Base-by-base conservation (phyloP, 2,329 filamentous ascomycete species). In the Chaetomium strumarium region DNA sequence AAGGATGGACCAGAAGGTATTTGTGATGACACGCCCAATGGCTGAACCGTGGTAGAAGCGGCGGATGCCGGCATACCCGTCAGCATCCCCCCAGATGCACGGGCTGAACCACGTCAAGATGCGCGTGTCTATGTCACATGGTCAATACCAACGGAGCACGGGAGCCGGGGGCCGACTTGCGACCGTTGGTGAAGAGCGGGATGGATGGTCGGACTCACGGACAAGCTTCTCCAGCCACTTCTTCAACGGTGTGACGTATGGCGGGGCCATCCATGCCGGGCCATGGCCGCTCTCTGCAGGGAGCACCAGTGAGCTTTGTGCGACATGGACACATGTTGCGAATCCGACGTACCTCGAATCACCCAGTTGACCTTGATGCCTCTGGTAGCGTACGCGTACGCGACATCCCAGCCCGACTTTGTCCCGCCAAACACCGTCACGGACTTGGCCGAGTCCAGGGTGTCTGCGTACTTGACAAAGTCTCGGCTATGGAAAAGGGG, bases 71-170 rank as follows among this genome's bases (percentile, higher is more conserved):
- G 74, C 70, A 58, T 77, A 85, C 1, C 83, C 84, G 61, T 83
- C 83, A 2, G 75, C 77, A 1, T 75, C 72, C 5, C 83, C 84
- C 83, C 85, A 91, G 13, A 86, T 76, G 63, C 86, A 90, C 0
- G 88, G 87, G 47, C 80, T 84, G 67, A 91, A 82, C 82, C 84
- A 90, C 2, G 81, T 86, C 49, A 90, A 68, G 57, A 86, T 75
- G 0, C 87, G 81, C 0, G 80, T 85, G 31, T 75, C 72, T 73
- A 48, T n/a, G 14, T 40, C 31, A 56, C 36, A 56, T 4, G 20
- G 46, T 58, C 24, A 19, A 30, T 52, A 30, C 46, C 11, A 17
- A n/a, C 4, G 1, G 10, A 13, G 7, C 5, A 5, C 10, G 33
- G 11, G 29, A 3, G 7, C 4, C 24, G 4, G 24, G 24, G 24